Base-by-base conservation (phyloP, 768 basidiomycete species). In the Russula griseocarnosa region DNA sequence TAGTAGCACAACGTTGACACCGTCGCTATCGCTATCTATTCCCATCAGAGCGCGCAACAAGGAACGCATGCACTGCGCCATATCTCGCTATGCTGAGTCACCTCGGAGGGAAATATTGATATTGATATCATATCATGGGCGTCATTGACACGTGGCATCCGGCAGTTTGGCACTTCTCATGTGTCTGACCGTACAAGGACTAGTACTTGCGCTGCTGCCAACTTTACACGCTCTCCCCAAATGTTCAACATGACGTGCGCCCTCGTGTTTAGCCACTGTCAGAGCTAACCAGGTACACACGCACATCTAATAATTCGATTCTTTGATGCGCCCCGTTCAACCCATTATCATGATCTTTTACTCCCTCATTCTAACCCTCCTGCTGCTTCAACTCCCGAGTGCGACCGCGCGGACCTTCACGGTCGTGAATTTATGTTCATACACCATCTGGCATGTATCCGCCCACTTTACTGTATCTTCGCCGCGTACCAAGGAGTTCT, bases 401-500 rank as follows among this genome's bases (percentile, higher is more conserved):
- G 62, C 40, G 18, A 42, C 36, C 0, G 63, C 63, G 1, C 66
- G 66, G 8, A 42, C 49, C 3, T 65, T 67, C 55, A 67, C 66
- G 6, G 50, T 67, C 10, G 63, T 66, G 28, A 67, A 67, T 20
- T 8, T 50, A 20, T 67, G 66, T 47, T 18, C 66, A 5, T 67
- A 65, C 51, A 67, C 66, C 10, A 50, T 67, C 42, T 67, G 66
- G 66, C 24, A 57, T 14, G 66, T 60, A 36, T 11, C 42, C 5
- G 3, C 8, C 20, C 4, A 28, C 13, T 20, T 50, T 36, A n/a
- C 16, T 24, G 11, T 36, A 26, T 1, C 20, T 14, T 13, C 14
- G 28, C 18, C 3, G 28, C 46, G 22, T 47, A 47, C 13, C 30
- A 18, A 22, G 11, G n/a, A 3, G 32, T 40, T 54, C 61, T 64